Evolutionary conservation across 148 eudicot species (phyloP).

Genomic region (Silene latifolia): DNA sequence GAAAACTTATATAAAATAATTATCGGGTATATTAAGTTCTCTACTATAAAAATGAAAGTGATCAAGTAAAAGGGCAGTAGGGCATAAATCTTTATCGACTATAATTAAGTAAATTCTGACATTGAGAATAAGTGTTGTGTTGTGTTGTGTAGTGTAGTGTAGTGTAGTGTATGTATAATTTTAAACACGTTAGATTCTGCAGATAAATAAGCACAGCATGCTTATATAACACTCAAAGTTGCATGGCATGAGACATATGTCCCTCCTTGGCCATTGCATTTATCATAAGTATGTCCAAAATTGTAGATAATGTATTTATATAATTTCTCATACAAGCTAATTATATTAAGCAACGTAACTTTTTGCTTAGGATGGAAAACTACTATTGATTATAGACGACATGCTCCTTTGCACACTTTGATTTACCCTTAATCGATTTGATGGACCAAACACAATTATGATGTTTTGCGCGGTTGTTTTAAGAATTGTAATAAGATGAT

Average conservation of each 20-base stretch:
- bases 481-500: neutral
- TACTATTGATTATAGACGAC: conserved; percentile 13
- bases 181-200: conserved; percentile 8
- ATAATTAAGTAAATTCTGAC: neutral
- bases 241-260: conserved; percentile 25
- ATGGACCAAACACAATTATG: conserved; percentile 15
- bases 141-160: too few relatives aligned
- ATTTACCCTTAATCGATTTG: neutral
- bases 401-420: conserved; percentile 15
- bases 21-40: too few relatives aligned
- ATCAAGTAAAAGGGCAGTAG: too few relatives aligned
- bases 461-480: conserved; percentile 2
- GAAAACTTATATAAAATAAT: too few relatives aligned
- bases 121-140: conserved; percentile 8
- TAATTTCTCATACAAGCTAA: neutral
- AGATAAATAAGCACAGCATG: neutral
- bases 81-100: too few relatives aligned
- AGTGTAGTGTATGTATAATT: neutral
- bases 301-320: neutral
- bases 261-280: conserved; percentile 4
- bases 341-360: neutral
- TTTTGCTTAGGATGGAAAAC: neutral
- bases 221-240: conserved; percentile 43
- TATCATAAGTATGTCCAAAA: conserved; percentile 34
- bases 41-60: too few relatives aligned